These are phyloP conservation scores for Penicillium parvum DNA, from an alignment of 495 filamentous ascomycete species.

Conservation along the genomic window DNA sequence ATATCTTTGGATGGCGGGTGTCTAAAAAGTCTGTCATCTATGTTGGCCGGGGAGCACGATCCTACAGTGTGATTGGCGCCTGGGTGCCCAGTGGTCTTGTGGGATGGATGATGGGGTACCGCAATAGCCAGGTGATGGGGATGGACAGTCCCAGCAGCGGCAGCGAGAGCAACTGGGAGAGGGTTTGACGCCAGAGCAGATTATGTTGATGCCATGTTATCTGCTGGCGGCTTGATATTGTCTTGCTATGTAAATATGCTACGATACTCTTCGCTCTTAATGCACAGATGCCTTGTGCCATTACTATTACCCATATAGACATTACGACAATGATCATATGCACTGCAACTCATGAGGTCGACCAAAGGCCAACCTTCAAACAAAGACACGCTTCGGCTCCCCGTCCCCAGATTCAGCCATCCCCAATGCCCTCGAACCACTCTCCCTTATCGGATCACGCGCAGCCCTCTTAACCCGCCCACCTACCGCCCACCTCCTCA, in stretches of 20 bases:
- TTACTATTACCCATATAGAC: conserved; percentile 8
- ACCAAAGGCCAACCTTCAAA: too few relatives aligned
- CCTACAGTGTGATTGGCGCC: conserved; percentile 81
- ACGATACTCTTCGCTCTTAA: conserved; percentile 24
- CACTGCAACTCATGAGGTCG: neutral
- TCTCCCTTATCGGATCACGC: conserved; percentile 13
- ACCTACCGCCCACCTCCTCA: conserved; percentile 42
- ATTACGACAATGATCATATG: conserved; percentile 4
- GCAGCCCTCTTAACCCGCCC: conserved; percentile 26
- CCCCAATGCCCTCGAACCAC: neutral
- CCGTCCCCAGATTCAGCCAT: neutral
- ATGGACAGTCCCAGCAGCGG: conserved; percentile 27
- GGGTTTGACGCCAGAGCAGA: too few relatives aligned
- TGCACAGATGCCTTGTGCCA: conserved; percentile 4
- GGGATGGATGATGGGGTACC: conserved; percentile 82
- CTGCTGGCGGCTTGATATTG: too few relatives aligned
- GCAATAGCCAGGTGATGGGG: conserved; percentile 30
- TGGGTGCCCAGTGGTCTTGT: conserved; percentile 78
- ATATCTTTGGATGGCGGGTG: conserved; percentile 36
- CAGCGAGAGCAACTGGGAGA: conserved; percentile 40
- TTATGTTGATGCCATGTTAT: neutral
- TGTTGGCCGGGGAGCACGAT: conserved; percentile 73
- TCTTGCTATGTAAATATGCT: conserved; percentile 14
- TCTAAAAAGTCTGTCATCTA: conserved; percentile 53
- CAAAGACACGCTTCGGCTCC: conserved; percentile 8